Conservation (phyloP, 2,329 filamentous ascomycete species). For the Penicillium sp. region DNA sequence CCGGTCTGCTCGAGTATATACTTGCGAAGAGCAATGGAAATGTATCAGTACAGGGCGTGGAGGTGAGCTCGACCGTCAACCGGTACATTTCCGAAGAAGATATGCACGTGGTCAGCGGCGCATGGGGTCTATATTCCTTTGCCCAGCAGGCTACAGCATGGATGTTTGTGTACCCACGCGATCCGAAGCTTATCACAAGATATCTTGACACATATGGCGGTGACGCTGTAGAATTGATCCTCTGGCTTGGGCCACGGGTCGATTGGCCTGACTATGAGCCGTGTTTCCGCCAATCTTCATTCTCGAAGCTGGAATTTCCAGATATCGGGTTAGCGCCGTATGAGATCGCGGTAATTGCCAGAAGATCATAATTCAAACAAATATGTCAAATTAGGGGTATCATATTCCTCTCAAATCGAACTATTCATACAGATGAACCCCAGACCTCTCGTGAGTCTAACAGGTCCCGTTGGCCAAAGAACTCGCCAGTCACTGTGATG, state of each 20-base stretch:
- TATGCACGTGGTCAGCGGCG: constrained; percentile 47
- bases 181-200: constrained; percentile 45
- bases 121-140: constrained; percentile 45
- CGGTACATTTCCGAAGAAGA: constrained; percentile 45
- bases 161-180: constrained; percentile 57
- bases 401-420: background rate
- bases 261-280: constrained; percentile 34
- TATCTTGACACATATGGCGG: constrained; percentile 41
- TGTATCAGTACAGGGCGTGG: constrained; percentile 47
- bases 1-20: constrained; percentile 52
- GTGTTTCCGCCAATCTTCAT: constrained; percentile 25
- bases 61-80: constrained; percentile 49
- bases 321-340: constrained; percentile 27
- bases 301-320: constrained; percentile 17
- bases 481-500: constrained; percentile 80
- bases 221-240: constrained; percentile 19
- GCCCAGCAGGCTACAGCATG: constrained; percentile 47
- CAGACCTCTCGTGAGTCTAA: constrained; percentile 69
- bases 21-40: constrained; percentile 29
- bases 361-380: constrained; percentile 1
- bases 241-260: constrained; percentile 32
- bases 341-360: constrained; percentile 25
- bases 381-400: constrained; percentile 4
- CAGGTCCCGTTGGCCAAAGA: constrained; percentile 86
- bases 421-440: constrained; percentile 18